Evolutionary conservation across 2,329 filamentous ascomycete genomes (phyloP), one percentile per base, ranked within the genome.

Genomic region (Calonectria pseudoturangicola): DNA sequence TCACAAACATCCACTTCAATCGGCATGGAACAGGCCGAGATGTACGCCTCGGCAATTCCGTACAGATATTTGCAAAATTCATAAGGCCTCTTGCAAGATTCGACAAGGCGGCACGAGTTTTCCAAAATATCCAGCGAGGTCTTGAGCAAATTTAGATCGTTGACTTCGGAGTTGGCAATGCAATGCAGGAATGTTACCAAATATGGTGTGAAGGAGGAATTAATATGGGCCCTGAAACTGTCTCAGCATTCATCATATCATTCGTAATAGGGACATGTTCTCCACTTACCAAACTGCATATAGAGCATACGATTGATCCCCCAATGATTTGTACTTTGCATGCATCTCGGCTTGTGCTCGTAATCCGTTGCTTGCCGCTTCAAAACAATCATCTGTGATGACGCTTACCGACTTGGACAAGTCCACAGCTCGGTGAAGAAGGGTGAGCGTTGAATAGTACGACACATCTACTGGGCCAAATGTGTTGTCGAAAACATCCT

Each of bases 11-110:
- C 33, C 41, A 41, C 54, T 25, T 60, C 54, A 9, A 60, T 21
- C 2, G 54, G 33, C 54, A 60, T 60, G 2, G 54, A 60, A 39
- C 54, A 60, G n/a, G 54, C 54, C 21, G 54, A 60, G 5, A 41
- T 60, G 36, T 60, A 60, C 13, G 54, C 54, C 36, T 60, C 54
- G 3, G 54, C 54, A 4, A 60, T 60, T n/a, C 54, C 54, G 21
- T 27, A 60, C 6, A 60, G 54, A 27, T 60, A 60, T 41, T 60
- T 60, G 54, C 54, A 60, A 16, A 60, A 60, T 60, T 60, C 54
- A 12, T 41, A 41, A 7, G 54, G 54, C 21, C 54, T 21, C 15
- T 60, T 60, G 33, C 54, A 60, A 2, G 54, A 60, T 18, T 60
- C 54, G 13, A 41, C 54, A 41, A 60, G 9, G 8, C 54, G 54